Conservation (phyloP, 2,329 filamentous ascomycete genomes). For the Claviceps arundinis region DNA sequence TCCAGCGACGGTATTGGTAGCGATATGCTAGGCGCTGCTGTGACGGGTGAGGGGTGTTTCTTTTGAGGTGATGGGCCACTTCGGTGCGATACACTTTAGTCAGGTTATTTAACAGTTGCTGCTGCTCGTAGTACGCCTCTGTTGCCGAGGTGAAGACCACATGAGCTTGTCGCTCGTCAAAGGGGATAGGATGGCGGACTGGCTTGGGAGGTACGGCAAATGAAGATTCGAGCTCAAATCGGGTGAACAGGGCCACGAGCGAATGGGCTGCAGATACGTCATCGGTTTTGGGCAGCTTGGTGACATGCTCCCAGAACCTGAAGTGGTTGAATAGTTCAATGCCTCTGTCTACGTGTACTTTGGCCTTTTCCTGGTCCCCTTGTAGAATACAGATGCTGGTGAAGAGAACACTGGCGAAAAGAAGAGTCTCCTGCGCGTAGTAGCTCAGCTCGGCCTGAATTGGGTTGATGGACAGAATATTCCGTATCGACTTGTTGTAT, state of each 20-base stretch:
- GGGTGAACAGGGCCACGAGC: slow-evolving; percentile 8
- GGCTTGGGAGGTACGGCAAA: not conserved
- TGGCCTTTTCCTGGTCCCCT: slow-evolving; percentile 6
- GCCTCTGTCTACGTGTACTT: slow-evolving; percentile 6
- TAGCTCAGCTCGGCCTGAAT: not conserved
- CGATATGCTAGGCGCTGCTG: not conserved
- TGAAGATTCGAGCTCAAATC: slow-evolving; percentile 5
- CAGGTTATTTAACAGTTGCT: slow-evolving; percentile 1
- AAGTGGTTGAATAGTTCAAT: slow-evolving; percentile 7
- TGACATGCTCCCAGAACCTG: slow-evolving; percentile 5
- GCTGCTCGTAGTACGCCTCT: slow-evolving; percentile 2
- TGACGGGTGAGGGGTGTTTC: not conserved
- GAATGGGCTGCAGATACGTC: slow-evolving; percentile 2
- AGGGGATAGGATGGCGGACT: not conserved
- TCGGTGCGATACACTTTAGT: slow-evolving; percentile 1
- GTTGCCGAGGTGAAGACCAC: not conserved
- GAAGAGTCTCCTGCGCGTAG: slow-evolving; percentile 6
- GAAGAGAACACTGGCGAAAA: slow-evolving; percentile 7
- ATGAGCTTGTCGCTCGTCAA: not conserved
- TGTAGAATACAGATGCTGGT: slow-evolving; percentile 7
- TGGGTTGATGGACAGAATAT: slow-evolving; percentile 4
- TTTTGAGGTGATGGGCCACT: not conserved
- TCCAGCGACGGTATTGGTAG: slow-evolving; percentile 5
- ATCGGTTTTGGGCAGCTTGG: not conserved
- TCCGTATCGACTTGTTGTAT: slow-evolving; percentile 6